These are phyloP conservation scores for Bidens hawaiensis DNA, from an alignment of 140 eudicot species.

Conservation along the genomic window DNA sequence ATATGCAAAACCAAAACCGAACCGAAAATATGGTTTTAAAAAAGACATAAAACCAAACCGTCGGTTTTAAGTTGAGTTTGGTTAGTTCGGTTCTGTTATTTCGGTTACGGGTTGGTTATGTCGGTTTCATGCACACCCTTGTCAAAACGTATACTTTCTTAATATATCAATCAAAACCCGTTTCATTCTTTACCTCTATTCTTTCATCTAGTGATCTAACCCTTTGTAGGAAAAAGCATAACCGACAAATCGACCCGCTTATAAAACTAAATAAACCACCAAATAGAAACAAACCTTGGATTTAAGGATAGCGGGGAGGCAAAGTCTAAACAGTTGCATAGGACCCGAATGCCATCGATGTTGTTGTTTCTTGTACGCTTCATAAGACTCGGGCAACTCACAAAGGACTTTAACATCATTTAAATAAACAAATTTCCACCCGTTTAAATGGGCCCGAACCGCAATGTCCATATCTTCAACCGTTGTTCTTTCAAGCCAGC, in stretches of 20 bases:
- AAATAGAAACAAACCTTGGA: slow-evolving; percentile 57
- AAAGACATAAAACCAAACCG: too few relatives aligned
- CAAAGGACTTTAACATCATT: slow-evolving; percentile 79
- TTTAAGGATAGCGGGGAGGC: slow-evolving; percentile 59
- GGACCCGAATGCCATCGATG: slow-evolving; percentile 99
- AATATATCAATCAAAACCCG: too few relatives aligned
- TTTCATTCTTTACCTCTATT: too few relatives aligned
- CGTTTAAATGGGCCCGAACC: slow-evolving; percentile 81
- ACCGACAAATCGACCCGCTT: neutral
- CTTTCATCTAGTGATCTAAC: neutral
- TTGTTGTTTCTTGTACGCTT: slow-evolving; percentile 89
- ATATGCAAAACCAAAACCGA: too few relatives aligned
- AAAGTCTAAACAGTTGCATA: slow-evolving; percentile 89
- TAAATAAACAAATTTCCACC: slow-evolving; percentile 77
- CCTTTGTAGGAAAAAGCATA: neutral
- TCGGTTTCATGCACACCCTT: too few relatives aligned
- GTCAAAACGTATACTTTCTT: too few relatives aligned
- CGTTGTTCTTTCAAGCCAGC: slow-evolving; percentile 94
- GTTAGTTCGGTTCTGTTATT: too few relatives aligned
- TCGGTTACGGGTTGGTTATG: too few relatives aligned
- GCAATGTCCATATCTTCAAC: slow-evolving; percentile 98
- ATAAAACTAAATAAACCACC: neutral
- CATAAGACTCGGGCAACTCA: slow-evolving; percentile 87
- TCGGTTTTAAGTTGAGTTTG: too few relatives aligned
- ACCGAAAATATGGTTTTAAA: too few relatives aligned